Evolutionary conservation across 164 flowering plant species (phyloP).

Genomic region (Paratinospora sagittata): DNA sequence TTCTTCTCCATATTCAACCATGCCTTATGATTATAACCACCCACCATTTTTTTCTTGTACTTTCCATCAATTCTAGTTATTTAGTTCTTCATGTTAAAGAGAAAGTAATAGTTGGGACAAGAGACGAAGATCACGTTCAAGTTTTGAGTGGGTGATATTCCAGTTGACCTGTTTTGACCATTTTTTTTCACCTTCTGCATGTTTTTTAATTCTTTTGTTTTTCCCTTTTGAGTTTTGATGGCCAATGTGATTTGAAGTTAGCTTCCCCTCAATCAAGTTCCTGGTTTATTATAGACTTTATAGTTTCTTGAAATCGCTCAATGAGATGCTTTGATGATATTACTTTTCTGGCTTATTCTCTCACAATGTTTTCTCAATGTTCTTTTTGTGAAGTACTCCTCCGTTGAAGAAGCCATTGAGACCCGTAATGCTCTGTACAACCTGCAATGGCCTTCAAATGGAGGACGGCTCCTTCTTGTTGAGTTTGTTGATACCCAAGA

Average conservation of each 20-base stretch:
- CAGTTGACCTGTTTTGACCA: too few species aligned
- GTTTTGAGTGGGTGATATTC: too few species aligned
- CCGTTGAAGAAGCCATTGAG: constrained; percentile 74
- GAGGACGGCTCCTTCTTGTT: constrained; percentile 69
- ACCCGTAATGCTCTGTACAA: constrained; percentile 85
- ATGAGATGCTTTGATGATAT: background rate
- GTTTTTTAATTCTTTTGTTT: too few species aligned
- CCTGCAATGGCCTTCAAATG: constrained; percentile 92
- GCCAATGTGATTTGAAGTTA: background rate
- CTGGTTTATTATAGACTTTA: background rate
- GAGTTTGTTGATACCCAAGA: constrained; percentile 91
- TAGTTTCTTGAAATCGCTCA: background rate
- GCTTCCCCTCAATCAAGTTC: background rate
- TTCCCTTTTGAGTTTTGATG: background rate
- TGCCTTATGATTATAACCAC: too few species aligned
- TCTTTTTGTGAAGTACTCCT: constrained; percentile 60
- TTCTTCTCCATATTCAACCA: too few species aligned
- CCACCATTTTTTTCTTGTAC: too few species aligned
- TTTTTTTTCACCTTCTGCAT: background rate
- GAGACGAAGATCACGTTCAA: too few species aligned
- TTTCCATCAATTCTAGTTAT: too few species aligned
- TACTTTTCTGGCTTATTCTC: background rate
- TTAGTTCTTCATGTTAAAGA: too few species aligned
- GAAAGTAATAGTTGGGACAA: too few species aligned
- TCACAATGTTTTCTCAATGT: background rate